Base-by-base conservation (phyloP, 1,139 yeast genomes). In the Taiozyma sp. region DNA sequence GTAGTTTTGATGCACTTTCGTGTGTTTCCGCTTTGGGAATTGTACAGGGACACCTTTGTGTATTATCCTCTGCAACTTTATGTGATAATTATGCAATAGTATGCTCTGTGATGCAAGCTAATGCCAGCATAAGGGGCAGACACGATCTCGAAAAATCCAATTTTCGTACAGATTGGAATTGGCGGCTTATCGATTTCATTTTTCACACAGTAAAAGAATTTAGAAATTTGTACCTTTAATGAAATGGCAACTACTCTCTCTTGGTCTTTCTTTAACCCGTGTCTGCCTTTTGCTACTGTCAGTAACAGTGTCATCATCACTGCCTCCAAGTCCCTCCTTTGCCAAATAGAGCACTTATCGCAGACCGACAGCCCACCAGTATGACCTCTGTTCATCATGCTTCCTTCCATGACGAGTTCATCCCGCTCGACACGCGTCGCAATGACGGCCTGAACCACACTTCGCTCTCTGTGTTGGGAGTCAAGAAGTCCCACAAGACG, bases 401-500 rank as follows among this genome's bases (percentile, higher is more conserved):
- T 22, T 19, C 41, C 24, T 38, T 38, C 24, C 41, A 38, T 10
- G 41, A 38, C 14, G 41, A 38, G 41, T 38, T 38, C 24, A 38
- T 38, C 14, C 41, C 41, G 24, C 41, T 54, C 10, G 57, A 56
- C 24, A 48, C 56, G 5, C 52, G 51, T 14, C 53, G 56, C 10
- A 51, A 48, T 24, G 54, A 54, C 34, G 59, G 56, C 1, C 32
- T 54, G 5, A 57, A 58, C 48, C 55, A 49, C 23, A 62, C 65
- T 4, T 60, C 65, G 0, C 49, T 62, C 7, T 34, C 57, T 24
- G 54, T 61, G 10, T 52, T 62, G n/a, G 54, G 45, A 47, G 52
- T 51, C 34, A 59, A 57, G 51, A 61, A 58, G 43, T 28, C 43
- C 13, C 60, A 62, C 50, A 54, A 56, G 44, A 60, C 64, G 6